Conservation (phyloP, 192 early-diverging fungal species). For the Rhizophagus clarus region DNA sequence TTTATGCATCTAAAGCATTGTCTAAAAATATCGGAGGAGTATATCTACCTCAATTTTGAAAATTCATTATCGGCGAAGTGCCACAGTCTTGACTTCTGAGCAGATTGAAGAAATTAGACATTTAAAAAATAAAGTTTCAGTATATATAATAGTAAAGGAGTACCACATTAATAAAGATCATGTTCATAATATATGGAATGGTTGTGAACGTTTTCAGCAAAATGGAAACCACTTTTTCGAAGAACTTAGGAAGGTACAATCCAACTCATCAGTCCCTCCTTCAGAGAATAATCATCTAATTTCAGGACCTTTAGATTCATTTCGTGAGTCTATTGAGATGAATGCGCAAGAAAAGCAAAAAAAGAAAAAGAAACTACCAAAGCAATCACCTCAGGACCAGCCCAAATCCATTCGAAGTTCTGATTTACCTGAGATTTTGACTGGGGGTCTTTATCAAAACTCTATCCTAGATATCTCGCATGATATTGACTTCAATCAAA, state of each 20-base stretch:
- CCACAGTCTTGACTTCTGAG: background rate
- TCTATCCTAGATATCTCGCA: too few species aligned
- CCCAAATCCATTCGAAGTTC: too few species aligned
- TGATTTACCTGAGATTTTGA: too few species aligned
- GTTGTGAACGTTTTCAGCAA: background rate
- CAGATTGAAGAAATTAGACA: conserved; percentile 18
- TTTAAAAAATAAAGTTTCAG: conserved; percentile 2
- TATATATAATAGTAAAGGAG: background rate
- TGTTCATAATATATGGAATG: too few species aligned
- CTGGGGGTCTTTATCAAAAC: too few species aligned
- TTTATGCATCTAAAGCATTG: background rate
- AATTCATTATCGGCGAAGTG: background rate
- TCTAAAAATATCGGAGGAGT: background rate
- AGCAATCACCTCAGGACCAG: too few species aligned
- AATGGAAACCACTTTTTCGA: conserved; percentile 2
- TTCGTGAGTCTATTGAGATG: too few species aligned
- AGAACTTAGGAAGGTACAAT: background rate
- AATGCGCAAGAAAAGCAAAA: too few species aligned
- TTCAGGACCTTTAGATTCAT: too few species aligned
- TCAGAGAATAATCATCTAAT: background rate
- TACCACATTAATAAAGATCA: background rate
- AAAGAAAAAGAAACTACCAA: too few species aligned
- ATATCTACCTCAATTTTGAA: background rate
- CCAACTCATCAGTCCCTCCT: conserved; percentile 3
- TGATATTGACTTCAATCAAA: too few species aligned